Evolutionary conservation across 768 basidiomycete genomes (phyloP).

Genomic region (Leucocoprinus leucothites): DNA sequence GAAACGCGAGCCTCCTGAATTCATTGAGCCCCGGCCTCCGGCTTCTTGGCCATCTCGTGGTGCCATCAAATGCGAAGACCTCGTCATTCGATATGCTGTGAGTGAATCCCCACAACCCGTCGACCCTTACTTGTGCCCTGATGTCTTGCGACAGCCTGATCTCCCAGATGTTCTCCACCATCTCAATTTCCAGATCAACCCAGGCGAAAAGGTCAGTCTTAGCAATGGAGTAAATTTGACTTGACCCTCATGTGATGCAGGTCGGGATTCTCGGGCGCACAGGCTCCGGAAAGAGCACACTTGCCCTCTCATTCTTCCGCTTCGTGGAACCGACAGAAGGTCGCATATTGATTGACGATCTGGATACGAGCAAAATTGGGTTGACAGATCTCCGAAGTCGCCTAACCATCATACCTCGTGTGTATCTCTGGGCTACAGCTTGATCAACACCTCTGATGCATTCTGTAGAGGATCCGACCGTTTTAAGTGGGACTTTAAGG

Average conservation of each 20-base stretch:
- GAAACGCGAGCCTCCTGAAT: constrained; percentile 75
- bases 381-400: constrained; percentile 74
- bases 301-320: constrained; percentile 83
- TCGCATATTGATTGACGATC: constrained; percentile 68
- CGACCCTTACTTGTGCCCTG: not conserved
- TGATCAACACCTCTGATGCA: not conserved
- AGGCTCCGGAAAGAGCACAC: constrained; percentile 76
- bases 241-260: constrained; percentile 26
- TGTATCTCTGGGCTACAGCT: constrained; percentile 16
- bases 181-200: constrained; percentile 67
- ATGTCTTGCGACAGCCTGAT: constrained; percentile 55
- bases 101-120: constrained; percentile 32
- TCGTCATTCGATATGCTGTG: constrained; percentile 78
- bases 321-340: constrained; percentile 83
- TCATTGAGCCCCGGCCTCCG: constrained; percentile 80
- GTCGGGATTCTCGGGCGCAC: constrained; percentile 72
- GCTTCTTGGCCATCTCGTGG: constrained; percentile 76
- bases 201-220: constrained; percentile 68
- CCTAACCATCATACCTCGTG: constrained; percentile 61
- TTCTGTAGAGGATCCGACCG: constrained; percentile 78
- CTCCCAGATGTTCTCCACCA: constrained; percentile 83
- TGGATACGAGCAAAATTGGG: constrained; percentile 78
- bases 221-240: constrained; percentile 11
- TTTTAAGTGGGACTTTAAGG: constrained; percentile 78
- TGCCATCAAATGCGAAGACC: constrained; percentile 65